Percentiles rank a stretch among this genome's conserved stretches.
phyloP scores from a whole-genome alignment of 495 filamentous ascomycete genomes.

The Trichoderma reesei region DNA sequence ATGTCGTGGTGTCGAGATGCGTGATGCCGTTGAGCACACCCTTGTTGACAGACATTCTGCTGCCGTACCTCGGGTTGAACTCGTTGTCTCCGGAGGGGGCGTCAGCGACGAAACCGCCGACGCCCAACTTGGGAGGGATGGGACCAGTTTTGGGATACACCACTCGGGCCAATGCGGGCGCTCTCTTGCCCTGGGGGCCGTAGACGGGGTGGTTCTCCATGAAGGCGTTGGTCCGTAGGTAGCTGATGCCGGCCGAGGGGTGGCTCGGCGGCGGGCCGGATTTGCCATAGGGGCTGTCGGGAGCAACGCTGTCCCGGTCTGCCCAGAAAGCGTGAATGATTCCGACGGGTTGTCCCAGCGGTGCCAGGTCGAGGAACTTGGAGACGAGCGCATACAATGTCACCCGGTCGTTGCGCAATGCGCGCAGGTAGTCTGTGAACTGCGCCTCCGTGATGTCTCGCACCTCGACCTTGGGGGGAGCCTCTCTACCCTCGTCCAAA shows the following conservation, averaged over 20 bases:
- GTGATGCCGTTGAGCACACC: conserved; percentile 26
- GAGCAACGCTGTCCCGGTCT: conserved; percentile 13
- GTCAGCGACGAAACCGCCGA: conserved; percentile 39
- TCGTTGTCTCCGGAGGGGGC: conserved; percentile 20
- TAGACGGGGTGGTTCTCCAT: conserved; percentile 72
- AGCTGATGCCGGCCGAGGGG: conserved; percentile 82
- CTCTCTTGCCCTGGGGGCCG: conserved; percentile 57
- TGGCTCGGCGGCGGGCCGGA: conserved; percentile 72
- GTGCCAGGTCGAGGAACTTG: conserved; percentile 47
- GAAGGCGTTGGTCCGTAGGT: conserved; percentile 60
- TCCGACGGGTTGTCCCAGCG: conserved; percentile 20
- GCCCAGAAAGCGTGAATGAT: conserved; percentile 9
- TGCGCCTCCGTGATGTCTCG: conserved; percentile 49
- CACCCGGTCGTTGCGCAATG: conserved; percentile 43
- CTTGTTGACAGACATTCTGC: not conserved
- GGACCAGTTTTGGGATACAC: conserved; percentile 25
- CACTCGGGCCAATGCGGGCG: conserved; percentile 61
- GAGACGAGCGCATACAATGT: conserved; percentile 38
- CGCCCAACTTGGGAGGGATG: conserved; percentile 26
- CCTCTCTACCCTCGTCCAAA: conserved; percentile 37
- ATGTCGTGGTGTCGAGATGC: conserved; percentile 46
- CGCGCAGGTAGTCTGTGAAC: conserved; percentile 49
- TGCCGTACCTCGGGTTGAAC: conserved; percentile 17
- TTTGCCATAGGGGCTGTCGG: conserved; percentile 41
- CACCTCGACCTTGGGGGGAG: conserved; percentile 20